phyloP scores from a whole-genome alignment of 2,329 filamentous ascomycete genomes.

The Claviceps capensis region DNA sequence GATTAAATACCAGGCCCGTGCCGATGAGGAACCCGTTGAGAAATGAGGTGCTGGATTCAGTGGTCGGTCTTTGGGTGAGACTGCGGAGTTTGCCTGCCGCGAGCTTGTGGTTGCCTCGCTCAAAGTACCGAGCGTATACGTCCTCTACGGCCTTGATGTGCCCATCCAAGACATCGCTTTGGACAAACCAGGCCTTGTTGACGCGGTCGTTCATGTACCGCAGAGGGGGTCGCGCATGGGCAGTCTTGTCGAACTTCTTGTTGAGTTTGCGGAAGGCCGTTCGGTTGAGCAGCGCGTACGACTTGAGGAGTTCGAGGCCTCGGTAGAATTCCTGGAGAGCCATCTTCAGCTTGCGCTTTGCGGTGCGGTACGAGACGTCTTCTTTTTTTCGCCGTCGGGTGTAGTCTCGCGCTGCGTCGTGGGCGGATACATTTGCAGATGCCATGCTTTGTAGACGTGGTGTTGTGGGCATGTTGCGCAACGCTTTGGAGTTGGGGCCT shows the following conservation, averaged over 20 bases:
- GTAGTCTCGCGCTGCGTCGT: constrained; percentile 33
- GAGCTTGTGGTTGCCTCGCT: constrained; percentile 83
- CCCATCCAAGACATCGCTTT: constrained; percentile 69
- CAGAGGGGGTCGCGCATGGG: constrained; percentile 61
- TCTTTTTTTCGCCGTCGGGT: constrained; percentile 31
- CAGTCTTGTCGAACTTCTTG: constrained; percentile 94
- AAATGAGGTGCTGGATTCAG: constrained; percentile 45
- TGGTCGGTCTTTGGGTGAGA: constrained; percentile 43
- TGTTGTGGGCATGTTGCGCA: constrained; percentile 40
- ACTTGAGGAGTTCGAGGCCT: constrained; percentile 79
- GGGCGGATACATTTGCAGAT: constrained; percentile 9
- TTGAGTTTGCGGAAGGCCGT: constrained; percentile 95
- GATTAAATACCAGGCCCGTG: constrained; percentile 48
- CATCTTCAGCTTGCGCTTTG: constrained; percentile 82
- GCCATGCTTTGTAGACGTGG: constrained; percentile 22
- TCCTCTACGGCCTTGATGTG: constrained; percentile 76
- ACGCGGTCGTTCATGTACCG: constrained; percentile 87
- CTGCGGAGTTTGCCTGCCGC: constrained; percentile 77
- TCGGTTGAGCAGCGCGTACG: constrained; percentile 77
- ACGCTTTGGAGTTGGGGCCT: constrained; percentile 46
- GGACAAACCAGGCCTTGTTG: constrained; percentile 80
- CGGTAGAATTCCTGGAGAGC: constrained; percentile 91
- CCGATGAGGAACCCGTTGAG: constrained; percentile 54
- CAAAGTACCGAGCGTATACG: constrained; percentile 88
- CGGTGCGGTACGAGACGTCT: constrained; percentile 68